Evolutionary conservation across 106 monocot species (phyloP).

Genomic region (Dioscorea alata): DNA sequence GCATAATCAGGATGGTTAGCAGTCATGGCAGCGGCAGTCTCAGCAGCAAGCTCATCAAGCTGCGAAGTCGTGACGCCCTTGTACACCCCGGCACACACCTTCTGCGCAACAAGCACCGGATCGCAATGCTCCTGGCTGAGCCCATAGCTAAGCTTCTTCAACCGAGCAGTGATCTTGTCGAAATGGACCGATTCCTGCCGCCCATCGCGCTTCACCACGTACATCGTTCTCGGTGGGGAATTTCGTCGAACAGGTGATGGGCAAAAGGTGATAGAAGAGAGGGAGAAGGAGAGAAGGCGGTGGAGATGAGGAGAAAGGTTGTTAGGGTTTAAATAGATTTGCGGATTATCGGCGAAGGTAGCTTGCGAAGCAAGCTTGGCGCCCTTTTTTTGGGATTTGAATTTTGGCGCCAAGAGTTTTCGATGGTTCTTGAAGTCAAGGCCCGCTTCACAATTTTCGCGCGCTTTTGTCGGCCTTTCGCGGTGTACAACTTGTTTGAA

Average conservation of each 20-base stretch:
- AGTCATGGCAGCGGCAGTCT: constrained; percentile 97
- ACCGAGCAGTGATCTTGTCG: constrained; percentile 96
- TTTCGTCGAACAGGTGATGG: constrained; percentile 28
- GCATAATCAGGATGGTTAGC: constrained; percentile 86
- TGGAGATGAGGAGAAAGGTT: too few relatives aligned
- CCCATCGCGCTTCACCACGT: constrained; percentile 95
- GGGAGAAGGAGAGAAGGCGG: too few relatives aligned
- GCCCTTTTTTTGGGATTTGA: background rate
- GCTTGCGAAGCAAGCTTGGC: too few relatives aligned
- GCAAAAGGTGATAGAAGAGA: too few relatives aligned
- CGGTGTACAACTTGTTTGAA: background rate
- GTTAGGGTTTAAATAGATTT: too few relatives aligned
- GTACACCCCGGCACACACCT: constrained; percentile 91
- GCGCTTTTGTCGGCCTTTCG: background rate
- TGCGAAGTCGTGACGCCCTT: constrained; percentile 87
- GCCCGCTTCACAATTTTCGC: background rate
- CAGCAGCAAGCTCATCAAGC: constrained; percentile 93
- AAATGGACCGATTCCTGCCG: constrained; percentile 87
- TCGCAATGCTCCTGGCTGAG: constrained; percentile 90
- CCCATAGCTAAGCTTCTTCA: constrained; percentile 98
- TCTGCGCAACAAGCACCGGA: constrained; percentile 82
- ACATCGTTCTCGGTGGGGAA: constrained; percentile 38
- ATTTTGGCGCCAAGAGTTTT: background rate
- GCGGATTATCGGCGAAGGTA: too few relatives aligned
- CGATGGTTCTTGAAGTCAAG: background rate